Base-by-base conservation (phyloP, 2,329 filamentous ascomycete genomes). In the Clarireedia paspali region DNA sequence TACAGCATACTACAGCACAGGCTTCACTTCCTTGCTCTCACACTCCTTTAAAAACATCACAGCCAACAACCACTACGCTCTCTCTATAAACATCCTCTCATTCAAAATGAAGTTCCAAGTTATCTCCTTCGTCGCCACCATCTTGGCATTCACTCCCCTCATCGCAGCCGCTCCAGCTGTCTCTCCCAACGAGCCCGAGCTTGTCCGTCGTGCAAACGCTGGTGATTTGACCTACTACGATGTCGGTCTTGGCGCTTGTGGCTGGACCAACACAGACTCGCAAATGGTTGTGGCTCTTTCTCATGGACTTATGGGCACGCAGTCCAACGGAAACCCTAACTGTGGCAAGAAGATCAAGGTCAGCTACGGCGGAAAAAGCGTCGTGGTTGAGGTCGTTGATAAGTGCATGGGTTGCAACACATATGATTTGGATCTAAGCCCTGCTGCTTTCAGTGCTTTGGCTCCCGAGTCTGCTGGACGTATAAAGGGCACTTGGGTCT, bases 181-280 rank as follows among this genome's bases (percentile, higher is more conserved):
- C 12, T 55, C 52, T 6, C 45, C 46, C 20, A 55, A 50, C 6
- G 36, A 55, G 45, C n/a, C 36, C 14, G 45, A 50, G 36, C 46
- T 55, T 26, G 45, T 40, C 14, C 45, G 52, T 12, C 52, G 52
- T 23, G 14, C n/a, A 39, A 50, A 50, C 73, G 67, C 67, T 0
- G 89, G 88, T 58, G 80, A 91, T 50, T 77, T 89, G 63, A 94
- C 89, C 57, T 91, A 82, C 76, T 94, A 88, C 73, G 73, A 77
- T 39, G 75, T 86, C 50, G 89, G 85, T 45, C 68, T 87, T 7
- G 85, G 86, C 57, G 72, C 85, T 24, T 94, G 89, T 67, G 88
- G 88, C 52, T 70, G 70, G 44, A 79, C 82, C 62, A 83, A 74
- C 42, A 81, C 82, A 64, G 68, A 72, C 61, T 70, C 68, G 3